Conservation (phyloP, 2,329 filamentous ascomycete species). For the Claviceps sp. region DNA sequence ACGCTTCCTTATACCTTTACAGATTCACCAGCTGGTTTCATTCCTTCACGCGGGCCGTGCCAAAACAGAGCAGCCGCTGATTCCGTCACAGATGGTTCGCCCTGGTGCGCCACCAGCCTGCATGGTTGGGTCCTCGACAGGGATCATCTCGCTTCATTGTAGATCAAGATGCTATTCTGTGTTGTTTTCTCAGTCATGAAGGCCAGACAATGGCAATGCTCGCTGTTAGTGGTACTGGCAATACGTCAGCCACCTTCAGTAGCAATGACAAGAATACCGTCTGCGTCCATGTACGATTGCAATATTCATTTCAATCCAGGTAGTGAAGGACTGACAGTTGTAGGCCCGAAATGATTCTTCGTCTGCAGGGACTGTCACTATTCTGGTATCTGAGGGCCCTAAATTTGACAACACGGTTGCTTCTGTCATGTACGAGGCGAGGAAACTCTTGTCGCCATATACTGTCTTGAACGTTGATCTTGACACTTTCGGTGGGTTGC, state of each 20-base stretch:
- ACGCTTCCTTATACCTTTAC: not conserved
- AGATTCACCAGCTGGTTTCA: not conserved
- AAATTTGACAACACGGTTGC: constrained; percentile 64
- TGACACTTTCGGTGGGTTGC: constrained; percentile 31
- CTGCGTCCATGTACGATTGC: constrained; percentile 44
- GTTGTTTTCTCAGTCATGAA: constrained; percentile 59
- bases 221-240: constrained; percentile 59
- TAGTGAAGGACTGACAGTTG: constrained; percentile 6
- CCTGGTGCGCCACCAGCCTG: constrained; percentile 62
- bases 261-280: constrained; percentile 53
- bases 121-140: constrained; percentile 84
- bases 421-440: constrained; percentile 78
- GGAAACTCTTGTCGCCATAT: constrained; percentile 35
- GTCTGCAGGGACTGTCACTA: constrained; percentile 37
- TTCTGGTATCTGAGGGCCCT: constrained; percentile 59
- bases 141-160: constrained; percentile 53
- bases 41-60: not conserved
- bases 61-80: constrained; percentile 1
- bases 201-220: constrained; percentile 68
- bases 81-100: constrained; percentile 58
- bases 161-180: constrained; percentile 65
- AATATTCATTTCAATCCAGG: not conserved
- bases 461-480: constrained; percentile 27
- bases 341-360: constrained; percentile 54
- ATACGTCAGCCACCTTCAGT: constrained; percentile 57